A percentile compares a stretch with the other conserved stretches of the same genome.
Conservation (phyloP, 2,329 filamentous ascomycete genomes). For the Monosporascus sp. region DNA sequence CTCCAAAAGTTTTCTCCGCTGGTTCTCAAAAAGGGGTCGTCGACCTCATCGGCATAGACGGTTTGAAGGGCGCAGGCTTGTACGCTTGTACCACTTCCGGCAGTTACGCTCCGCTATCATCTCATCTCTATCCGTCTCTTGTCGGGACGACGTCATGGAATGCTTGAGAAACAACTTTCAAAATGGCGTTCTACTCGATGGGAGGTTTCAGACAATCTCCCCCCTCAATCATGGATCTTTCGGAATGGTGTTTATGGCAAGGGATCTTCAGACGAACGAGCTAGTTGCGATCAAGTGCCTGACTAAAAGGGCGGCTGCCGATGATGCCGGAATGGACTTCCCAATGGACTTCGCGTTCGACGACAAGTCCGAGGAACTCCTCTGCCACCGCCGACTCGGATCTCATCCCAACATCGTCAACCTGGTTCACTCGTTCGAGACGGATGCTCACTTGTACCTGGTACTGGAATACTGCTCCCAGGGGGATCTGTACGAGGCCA, state of each 20-base stretch:
- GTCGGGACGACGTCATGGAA: slow-evolving; percentile 55
- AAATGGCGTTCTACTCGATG: slow-evolving; percentile 73
- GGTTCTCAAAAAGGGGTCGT: slow-evolving; percentile 16
- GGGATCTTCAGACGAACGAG: slow-evolving; percentile 69
- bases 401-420: slow-evolving; percentile 91
- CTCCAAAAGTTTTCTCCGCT: slow-evolving; percentile 18
- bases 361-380: slow-evolving; percentile 74
- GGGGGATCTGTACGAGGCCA: slow-evolving; percentile 96
- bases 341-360: slow-evolving; percentile 68
- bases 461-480: slow-evolving; percentile 94
- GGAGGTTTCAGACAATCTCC: slow-evolving; percentile 85
- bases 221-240: slow-evolving; percentile 98
- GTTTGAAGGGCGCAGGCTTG: slow-evolving; percentile 15
- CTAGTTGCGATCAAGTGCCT: slow-evolving; percentile 94
- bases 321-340: slow-evolving; percentile 56
- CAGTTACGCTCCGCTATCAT: slow-evolving; percentile 17
- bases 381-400: slow-evolving; percentile 73
- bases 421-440: slow-evolving; percentile 85
- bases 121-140: slow-evolving; percentile 21
- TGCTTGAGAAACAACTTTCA: slow-evolving; percentile 81
- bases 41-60: slow-evolving; percentile 24
- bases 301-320: slow-evolving; percentile 68
- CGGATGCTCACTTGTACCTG: slow-evolving; percentile 80
- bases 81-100: slow-evolving; percentile 22
- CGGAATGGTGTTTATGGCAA: slow-evolving; percentile 95